Percentiles rank a stretch among this genome's conserved stretches.
phyloP scores from a whole-genome alignment of 768 basidiomycete genomes.

The Tulasnella sp. region DNA sequence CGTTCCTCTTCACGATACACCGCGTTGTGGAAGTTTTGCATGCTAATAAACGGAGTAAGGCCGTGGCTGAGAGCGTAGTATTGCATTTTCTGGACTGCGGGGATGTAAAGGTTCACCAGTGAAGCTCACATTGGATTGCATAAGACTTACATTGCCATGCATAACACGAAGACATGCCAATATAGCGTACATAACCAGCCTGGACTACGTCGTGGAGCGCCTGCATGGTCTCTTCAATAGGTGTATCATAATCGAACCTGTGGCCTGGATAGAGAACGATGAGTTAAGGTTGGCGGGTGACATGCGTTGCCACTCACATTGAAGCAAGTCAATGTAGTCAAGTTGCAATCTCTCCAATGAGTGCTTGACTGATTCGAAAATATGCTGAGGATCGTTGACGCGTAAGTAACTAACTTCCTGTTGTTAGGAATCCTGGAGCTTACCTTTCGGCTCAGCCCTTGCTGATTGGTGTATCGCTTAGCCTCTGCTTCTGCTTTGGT shows the following conservation, averaged over 20 bases:
- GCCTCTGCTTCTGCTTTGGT: slow-evolving; percentile 14
- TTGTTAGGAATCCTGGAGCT: not conserved
- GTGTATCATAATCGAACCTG: slow-evolving; percentile 35
- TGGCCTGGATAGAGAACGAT: slow-evolving; percentile 18
- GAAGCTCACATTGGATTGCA: not conserved
- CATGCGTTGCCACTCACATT: slow-evolving; percentile 21
- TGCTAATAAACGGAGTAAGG: slow-evolving; percentile 3
- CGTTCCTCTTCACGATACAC: slow-evolving; percentile 10
- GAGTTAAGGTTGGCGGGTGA: not conserved
- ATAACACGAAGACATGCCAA: slow-evolving; percentile 18
- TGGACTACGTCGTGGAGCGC: slow-evolving; percentile 34
- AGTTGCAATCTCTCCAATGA: slow-evolving; percentile 31
- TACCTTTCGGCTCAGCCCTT: slow-evolving; percentile 14
- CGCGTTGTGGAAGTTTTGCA: slow-evolving; percentile 9
- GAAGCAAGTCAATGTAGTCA: slow-evolving; percentile 36
- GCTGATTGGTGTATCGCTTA: slow-evolving; percentile 10
- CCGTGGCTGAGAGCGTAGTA: slow-evolving; percentile 15
- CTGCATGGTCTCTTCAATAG: slow-evolving; percentile 26
- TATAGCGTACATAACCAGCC: slow-evolving; percentile 36
- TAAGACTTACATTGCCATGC: slow-evolving; percentile 14
- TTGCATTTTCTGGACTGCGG: slow-evolving; percentile 10
- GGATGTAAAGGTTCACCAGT: not conserved
- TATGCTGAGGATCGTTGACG: slow-evolving; percentile 28
- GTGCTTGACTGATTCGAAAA: slow-evolving; percentile 34
- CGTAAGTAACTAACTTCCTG: not conserved